Evolutionary conservation across 345 rosid genomes (phyloP), one percentile per base, ranked within the genome.

Genomic region (Odontarrhena argentea): DNA sequence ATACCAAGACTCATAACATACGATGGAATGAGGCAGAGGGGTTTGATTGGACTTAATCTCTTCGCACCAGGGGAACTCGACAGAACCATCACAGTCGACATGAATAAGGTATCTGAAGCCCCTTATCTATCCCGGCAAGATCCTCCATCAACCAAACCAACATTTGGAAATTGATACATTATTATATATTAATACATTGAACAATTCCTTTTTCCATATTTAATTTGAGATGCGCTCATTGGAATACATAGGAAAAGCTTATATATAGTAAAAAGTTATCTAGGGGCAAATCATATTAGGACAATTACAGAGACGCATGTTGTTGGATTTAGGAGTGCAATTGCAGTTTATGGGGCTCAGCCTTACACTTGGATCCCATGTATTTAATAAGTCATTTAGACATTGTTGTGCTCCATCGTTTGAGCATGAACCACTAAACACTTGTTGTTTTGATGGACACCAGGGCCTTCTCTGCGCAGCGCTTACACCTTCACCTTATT

Each of bases 1-100:
- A 48, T 92, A 47, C 70, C 98, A 64, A 83, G 96, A 66, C 89
- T 92, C 61, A 81, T 89, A 61, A 92, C 96, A 15, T 92, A 89
- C 36, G 86, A 87, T 69, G 98, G 96, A 74, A 79, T 89, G 70
- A 92, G 86, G 73, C 96, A 89, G 80, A 87, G 67, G 65, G 22
- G 22, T 18, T 79, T 92, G 38, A 81, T 87, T 88, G 96, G 95
- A 65, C 79, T 92, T 75, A 41, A 65, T 57, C 80, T 89, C 45
- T 82, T 95, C 62, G 95, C 83, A 60, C 78, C 81, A 47, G 96
- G 85, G 12, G 88, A 84, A 74, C 86, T 95, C 5, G 95, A 86
- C 57, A 84, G 89, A 73, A 65, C 77, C 22, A 84, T 92, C 54
- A 82, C 72, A 32, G 55, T 84, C 51, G 74, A 87, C 18, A 95